Evolutionary conservation across 306 rosid genomes (phyloP), one percentile per base, ranked within the genome.

Genomic region (Rosa chinensis): DNA sequence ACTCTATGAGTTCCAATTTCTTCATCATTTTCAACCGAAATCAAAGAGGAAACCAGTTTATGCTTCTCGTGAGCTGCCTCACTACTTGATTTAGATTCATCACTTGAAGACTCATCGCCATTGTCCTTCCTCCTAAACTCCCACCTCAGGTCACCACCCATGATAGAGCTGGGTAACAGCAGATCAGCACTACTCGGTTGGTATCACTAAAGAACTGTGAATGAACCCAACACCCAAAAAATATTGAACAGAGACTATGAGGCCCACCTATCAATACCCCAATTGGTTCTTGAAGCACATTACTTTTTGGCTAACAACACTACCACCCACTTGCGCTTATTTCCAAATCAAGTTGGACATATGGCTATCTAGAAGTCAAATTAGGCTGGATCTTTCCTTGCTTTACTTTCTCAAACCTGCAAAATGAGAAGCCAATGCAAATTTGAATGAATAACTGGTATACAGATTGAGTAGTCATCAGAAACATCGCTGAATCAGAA

Each of bases 61-160:
- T 56, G 82, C 84, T 48, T 80, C 77, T 67, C 35, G 45, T 9
- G 79, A 73, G 58, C 23, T 4, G 17, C 76, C 53, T 56, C 64
- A 8, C 74, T 37, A 44, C 72, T 53, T 71, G 84, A 79, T 35
- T 79, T 52, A 11, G 78, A 79, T 23, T 70, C 72, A 4, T 79
- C 69, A 59, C 71, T n/a, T 53, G 81, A 53, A 70, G 78, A 70
- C 44, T 70, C 78, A 53, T 10, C n/a, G 10, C 52, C 78, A 9
- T 37, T 76, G 28, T 76, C 78, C 64, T 62, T 72, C 81, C 74
- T 82, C 70, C 83, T 79, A 56, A 83, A 71, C 76, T 83, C 78
- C 81, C 78, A 79, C 75, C 45, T 72, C 75, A 79, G 70, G 70
- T 64, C 83, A 32, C 55, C 59, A 32, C 42, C 73, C 72, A 75